phyloP scores from a whole-genome alignment of 257 asterid genomes.

The Capsicum baccatum region DNA sequence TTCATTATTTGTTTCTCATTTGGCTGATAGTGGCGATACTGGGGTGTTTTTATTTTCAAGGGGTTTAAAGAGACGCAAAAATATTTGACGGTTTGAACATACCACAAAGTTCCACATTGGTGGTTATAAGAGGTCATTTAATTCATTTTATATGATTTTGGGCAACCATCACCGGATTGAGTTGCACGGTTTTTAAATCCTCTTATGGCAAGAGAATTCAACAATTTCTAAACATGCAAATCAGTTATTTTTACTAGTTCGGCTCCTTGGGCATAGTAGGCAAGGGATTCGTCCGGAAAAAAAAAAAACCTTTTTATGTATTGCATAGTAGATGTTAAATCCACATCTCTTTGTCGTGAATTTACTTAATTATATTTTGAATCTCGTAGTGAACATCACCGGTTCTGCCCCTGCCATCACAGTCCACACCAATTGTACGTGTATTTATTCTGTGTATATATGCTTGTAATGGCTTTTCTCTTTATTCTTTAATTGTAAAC shows the following conservation, averaged over 20 bases:
- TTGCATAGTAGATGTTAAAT: not conserved
- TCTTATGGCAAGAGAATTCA: too few relatives aligned
- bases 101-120: not conserved
- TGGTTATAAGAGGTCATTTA: too few relatives aligned
- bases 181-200: too few relatives aligned
- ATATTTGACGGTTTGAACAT: not conserved
- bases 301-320: too few relatives aligned
- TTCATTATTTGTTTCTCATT: constrained; percentile 6
- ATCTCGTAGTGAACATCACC: not conserved
- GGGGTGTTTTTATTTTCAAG: not conserved
- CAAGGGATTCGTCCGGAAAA: too few relatives aligned
- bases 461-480: not conserved
- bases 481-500: constrained; percentile 23
- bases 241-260: too few relatives aligned
- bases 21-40: not conserved
- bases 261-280: too few relatives aligned
- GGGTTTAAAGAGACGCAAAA: not conserved
- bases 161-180: too few relatives aligned
- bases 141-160: too few relatives aligned
- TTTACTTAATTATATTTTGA: not conserved
- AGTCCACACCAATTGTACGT: not conserved
- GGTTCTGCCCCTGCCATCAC: not conserved
- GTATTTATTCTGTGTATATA: not conserved
- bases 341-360: not conserved
- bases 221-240: too few relatives aligned